Evolutionary conservation across 73 alveolate species (phyloP), one percentile per base, ranked within the genome.

Genomic region (Paramecium pentaurelia): DNA sequence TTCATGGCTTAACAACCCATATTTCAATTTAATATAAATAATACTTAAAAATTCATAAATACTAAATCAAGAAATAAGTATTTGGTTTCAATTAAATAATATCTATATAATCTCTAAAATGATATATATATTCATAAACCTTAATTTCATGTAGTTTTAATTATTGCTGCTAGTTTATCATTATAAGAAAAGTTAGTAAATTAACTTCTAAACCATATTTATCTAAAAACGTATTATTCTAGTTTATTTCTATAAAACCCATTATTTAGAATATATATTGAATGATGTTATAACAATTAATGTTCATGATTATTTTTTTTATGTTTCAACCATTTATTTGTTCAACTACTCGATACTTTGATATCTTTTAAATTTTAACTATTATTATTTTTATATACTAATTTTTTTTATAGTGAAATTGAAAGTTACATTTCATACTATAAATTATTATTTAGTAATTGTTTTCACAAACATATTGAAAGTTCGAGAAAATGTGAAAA

Each of bases 1-100:
- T 54, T 54, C 70, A 54, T n/a, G 32, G 70, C 70, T 54, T 28
- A 64, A 64, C 84, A 64, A 64, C 84, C 84, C 84, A 64, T 64
- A 3, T 28, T 64, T 1, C 42, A 54, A 54, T 54, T 54, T 64
- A 64, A 64, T 64, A 64, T 64, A 64, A 64, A 12, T 12, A 32
- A 25, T 64, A 64, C 84, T 64, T 34, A 25, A 64, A 64, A 12
- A 14, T 49, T 54, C 36, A 54, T 54, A 16, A 54, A n/a, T 54
- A 18, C 36, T 49, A 49, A 54, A 54, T 54, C 11, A 54, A 54
- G 32, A 54, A 54, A 4, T 18, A 54, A 1, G 30, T 18, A 54
- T 54, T 18, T 54, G 1, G 1, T 54, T 16, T 54, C 70, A n/a
- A 18, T 54, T 54, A 54, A n/a, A 54, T 4, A 54, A 54, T 34